Percentiles rank a stretch among this genome's conserved stretches.
Evolutionary conservation across 2,329 filamentous ascomycete species (phyloP).

Genomic region (Raffaelea ambrosiae): DNA sequence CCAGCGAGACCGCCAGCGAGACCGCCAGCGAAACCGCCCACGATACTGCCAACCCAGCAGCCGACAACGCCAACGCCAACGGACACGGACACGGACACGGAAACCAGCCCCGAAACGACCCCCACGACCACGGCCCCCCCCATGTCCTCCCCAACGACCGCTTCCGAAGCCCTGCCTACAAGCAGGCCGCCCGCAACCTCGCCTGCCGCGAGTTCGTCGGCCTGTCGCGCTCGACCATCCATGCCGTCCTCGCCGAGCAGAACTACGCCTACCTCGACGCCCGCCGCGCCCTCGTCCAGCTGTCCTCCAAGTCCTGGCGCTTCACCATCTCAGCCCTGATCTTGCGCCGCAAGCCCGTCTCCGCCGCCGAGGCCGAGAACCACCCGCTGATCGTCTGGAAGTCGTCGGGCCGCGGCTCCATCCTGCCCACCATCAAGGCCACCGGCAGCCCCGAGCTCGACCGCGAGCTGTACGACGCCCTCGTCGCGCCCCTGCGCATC

Average conservation of each 20-base stretch:
- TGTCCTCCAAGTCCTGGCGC: conserved; percentile 70
- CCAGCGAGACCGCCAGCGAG: conserved; percentile 6
- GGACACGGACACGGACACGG: neutral
- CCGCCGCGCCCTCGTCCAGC: conserved; percentile 56
- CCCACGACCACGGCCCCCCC: conserved; percentile 13
- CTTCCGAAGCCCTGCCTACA: conserved; percentile 61
- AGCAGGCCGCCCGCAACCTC: conserved; percentile 57
- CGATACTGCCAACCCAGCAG: conserved; percentile 6
- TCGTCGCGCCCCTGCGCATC: conserved; percentile 45
- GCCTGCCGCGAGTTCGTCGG: conserved; percentile 70
- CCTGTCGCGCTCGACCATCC: conserved; percentile 63
- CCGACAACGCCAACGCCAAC: conserved; percentile 16
- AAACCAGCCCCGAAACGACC: neutral
- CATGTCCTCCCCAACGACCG: conserved; percentile 54
- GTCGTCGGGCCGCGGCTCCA: conserved; percentile 44
- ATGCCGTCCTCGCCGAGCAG: conserved; percentile 69
- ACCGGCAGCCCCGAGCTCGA: conserved; percentile 60
- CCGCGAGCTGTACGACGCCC: conserved; percentile 48
- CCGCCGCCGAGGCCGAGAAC: conserved; percentile 38
- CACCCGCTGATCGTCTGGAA: conserved; percentile 58
- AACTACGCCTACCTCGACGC: conserved; percentile 73
- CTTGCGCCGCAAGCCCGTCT: conserved; percentile 39
- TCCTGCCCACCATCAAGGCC: conserved; percentile 52
- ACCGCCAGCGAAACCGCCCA: neutral
- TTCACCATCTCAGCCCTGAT: conserved; percentile 66